A percentile compares a stretch with the other conserved stretches of the same genome.
Evolutionary conservation across 2,329 filamentous ascomycete species (phyloP).

Genomic region (Capronia coronata): DNA sequence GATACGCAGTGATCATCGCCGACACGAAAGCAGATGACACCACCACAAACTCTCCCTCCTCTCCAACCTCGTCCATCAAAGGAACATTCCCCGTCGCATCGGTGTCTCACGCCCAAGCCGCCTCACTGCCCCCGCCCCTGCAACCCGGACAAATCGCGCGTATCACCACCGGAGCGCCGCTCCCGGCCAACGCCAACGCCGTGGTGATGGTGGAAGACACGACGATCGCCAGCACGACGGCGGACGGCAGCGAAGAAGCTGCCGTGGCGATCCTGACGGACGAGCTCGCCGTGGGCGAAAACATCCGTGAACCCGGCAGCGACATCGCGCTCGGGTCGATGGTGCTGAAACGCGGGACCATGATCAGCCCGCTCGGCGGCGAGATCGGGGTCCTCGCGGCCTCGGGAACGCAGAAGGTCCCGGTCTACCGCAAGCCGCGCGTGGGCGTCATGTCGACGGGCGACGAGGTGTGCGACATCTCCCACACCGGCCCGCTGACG

Average conservation of each 20-base stretch:
- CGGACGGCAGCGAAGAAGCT: constrained; percentile 73
- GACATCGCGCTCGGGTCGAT: constrained; percentile 65
- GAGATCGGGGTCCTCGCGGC: constrained; percentile 87
- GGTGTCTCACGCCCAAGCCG: constrained; percentile 76
- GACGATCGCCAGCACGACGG: constrained; percentile 55
- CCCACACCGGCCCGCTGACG: constrained; percentile 52
- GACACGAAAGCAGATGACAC: constrained; percentile 1
- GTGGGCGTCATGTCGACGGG: constrained; percentile 89
- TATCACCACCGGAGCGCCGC: constrained; percentile 88
- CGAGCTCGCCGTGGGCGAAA: constrained; percentile 69
- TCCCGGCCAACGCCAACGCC: constrained; percentile 80
- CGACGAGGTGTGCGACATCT: constrained; percentile 80
- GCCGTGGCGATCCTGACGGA: constrained; percentile 80
- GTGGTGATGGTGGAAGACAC: constrained; percentile 98
- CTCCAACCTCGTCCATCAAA: constrained; percentile 44
- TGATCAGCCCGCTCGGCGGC: constrained; percentile 79
- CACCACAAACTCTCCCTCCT: not conserved
- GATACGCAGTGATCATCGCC: constrained; percentile 75
- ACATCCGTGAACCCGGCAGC: constrained; percentile 84
- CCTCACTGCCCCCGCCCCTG: constrained; percentile 55
- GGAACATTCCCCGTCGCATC: constrained; percentile 80
- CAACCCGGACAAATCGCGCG: constrained; percentile 71
- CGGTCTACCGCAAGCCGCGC: constrained; percentile 67
- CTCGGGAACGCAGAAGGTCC: constrained; percentile 66
- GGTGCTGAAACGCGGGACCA: constrained; percentile 70